phyloP scores from a whole-genome alignment of 2,329 filamentous ascomycete species.

The Chrysoporthe puriensis region DNA sequence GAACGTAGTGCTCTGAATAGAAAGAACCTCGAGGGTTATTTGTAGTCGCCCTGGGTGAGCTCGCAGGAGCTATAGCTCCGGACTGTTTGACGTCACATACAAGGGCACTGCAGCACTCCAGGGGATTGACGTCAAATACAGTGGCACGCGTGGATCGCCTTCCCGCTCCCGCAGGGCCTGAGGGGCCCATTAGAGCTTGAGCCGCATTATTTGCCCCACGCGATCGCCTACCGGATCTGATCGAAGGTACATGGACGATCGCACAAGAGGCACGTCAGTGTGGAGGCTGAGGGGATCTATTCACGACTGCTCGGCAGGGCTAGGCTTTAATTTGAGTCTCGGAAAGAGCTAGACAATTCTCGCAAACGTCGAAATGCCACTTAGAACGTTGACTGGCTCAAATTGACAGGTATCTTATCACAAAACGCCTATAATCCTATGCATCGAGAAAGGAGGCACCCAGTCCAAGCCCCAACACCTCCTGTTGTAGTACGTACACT shows the following conservation, averaged over 20 bases:
- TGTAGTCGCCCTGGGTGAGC: conserved; percentile 11
- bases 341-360: neutral
- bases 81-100: conserved; percentile 25
- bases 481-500: conserved; percentile 1
- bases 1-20: neutral
- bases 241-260: conserved; percentile 11
- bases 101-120: neutral
- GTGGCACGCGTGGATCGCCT: neutral
- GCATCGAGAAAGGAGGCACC: conserved; percentile 8
- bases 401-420: conserved; percentile 26
- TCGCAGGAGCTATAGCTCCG: conserved; percentile 12
- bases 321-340: neutral
- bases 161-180: conserved; percentile 10
- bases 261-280: conserved; percentile 17
- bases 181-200: conserved; percentile 1
- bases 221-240: conserved; percentile 18
- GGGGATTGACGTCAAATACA: conserved; percentile 28
- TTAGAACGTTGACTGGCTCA: conserved; percentile 6
- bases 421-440: conserved; percentile 25
- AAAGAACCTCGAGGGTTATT: conserved; percentile 18
- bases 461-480: conserved; percentile 9
- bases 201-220: conserved; percentile 18
- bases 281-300: neutral
- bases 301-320: neutral
- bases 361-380: conserved; percentile 10